Conservation (phyloP, 768 basidiomycete genomes). For the Leccinum ochraceum region DNA sequence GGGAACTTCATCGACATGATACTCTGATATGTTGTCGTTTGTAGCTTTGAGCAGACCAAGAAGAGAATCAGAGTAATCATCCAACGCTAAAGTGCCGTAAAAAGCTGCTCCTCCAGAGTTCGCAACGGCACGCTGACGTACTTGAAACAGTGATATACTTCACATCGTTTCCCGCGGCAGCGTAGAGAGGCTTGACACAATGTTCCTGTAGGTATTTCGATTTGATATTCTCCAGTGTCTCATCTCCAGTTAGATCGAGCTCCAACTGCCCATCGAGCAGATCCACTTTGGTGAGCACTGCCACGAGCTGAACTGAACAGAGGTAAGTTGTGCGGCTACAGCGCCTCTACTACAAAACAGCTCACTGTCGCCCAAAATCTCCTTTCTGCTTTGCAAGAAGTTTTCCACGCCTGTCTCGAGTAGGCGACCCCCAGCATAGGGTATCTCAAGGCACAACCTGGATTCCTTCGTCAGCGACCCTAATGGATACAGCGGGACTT, state of each 20-base stretch:
- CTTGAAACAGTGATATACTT: slow-evolving; percentile 13
- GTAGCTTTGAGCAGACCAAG: slow-evolving; percentile 4
- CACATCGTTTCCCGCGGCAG: slow-evolving; percentile 1
- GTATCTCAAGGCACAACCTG: slow-evolving; percentile 22
- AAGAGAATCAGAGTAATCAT: slow-evolving; percentile 9
- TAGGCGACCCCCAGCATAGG: slow-evolving; percentile 16
- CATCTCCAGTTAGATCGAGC: not conserved
- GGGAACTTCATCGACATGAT: not conserved
- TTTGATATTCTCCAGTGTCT: not conserved
- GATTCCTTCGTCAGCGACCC: not conserved
- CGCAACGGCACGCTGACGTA: not conserved
- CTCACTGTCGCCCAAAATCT: slow-evolving; percentile 13
- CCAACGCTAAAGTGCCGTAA: slow-evolving; percentile 7
- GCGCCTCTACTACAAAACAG: not conserved
- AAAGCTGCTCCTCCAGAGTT: not conserved
- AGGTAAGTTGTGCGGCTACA: slow-evolving; percentile 10
- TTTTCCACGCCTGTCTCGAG: slow-evolving; percentile 17
- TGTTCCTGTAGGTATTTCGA: not conserved
- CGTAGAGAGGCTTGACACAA: slow-evolving; percentile 3
- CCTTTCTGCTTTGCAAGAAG: slow-evolving; percentile 8
- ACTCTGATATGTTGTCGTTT: not conserved
- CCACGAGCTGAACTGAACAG: slow-evolving; percentile 5
- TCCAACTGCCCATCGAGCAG: slow-evolving; percentile 6
- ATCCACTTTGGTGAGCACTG: slow-evolving; percentile 20
- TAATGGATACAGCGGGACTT: not conserved